Conservation (phyloP, 2,329 filamentous ascomycete genomes). For the Ilyonectria destructans region DNA sequence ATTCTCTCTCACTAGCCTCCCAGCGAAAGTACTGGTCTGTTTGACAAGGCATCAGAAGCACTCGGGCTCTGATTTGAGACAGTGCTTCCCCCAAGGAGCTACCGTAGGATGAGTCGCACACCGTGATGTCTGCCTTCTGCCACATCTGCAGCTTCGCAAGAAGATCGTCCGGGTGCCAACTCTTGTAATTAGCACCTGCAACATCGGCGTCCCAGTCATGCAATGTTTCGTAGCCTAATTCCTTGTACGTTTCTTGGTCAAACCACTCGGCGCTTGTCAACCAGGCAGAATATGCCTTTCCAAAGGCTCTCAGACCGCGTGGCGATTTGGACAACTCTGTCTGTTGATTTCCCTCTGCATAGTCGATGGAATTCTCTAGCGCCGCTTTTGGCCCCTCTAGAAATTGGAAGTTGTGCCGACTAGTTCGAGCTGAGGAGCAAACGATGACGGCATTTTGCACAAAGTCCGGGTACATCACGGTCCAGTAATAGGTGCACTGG, state of each 20-base stretch:
- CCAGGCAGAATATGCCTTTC: constrained; percentile 64
- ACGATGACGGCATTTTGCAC: constrained; percentile 60
- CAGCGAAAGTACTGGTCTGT: constrained; percentile 78
- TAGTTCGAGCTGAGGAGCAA: constrained; percentile 63
- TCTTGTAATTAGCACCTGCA: constrained; percentile 52
- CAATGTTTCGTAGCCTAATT: constrained; percentile 55
- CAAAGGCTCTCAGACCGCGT: constrained; percentile 60
- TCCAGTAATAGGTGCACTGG: constrained; percentile 65
- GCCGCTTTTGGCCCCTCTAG: constrained; percentile 63
- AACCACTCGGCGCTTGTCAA: constrained; percentile 64
- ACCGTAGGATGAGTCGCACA: constrained; percentile 38
- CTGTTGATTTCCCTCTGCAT: constrained; percentile 49
- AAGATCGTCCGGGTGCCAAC: constrained; percentile 63
- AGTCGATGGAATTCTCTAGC: constrained; percentile 59
- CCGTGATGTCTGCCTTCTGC: constrained; percentile 59
- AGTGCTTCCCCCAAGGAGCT: constrained; percentile 66
- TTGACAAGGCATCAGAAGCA: constrained; percentile 73
- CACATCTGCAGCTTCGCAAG: constrained; percentile 61
- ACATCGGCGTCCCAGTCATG: constrained; percentile 54
- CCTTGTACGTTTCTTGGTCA: constrained; percentile 57
- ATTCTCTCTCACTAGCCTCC: constrained; percentile 54
- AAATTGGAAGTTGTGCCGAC: constrained; percentile 64
- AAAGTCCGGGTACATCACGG: constrained; percentile 60
- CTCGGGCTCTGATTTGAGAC: constrained; percentile 73
- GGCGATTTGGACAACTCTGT: constrained; percentile 45